Base-by-base conservation (phyloP, 2,329 filamentous ascomycete species). In the Graphiopsis chlorocephala region DNA sequence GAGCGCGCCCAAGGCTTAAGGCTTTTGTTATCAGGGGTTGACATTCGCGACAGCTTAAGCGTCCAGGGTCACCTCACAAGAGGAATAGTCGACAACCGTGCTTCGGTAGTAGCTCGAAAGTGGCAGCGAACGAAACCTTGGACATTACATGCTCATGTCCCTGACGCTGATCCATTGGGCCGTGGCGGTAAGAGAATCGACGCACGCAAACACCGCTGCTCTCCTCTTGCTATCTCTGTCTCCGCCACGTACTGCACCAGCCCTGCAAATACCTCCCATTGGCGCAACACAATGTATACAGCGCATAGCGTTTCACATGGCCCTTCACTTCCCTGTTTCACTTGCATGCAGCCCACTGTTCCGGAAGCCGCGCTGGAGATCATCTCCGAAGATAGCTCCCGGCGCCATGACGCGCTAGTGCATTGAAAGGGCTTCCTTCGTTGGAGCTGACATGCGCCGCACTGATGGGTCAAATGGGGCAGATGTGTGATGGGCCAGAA, bases 371-470 rank as follows among this genome's bases (percentile, higher is more conserved):
- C 47, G 29, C 20, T 48, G 59, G 59, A 61, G 59, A 61, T 61
- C 59, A 61, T 61, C 59, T 61, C 59, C 59, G 59, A 61, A 61
- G 59, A 61, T 61, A 61, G 59, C 45, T 61, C 59, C 59, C 59
- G 59, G 29, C 58, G 31, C 35, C 55, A 33, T 29, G 29, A 33
- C 35, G 23, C 31, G 35, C 55, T 58, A 58, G 31, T 58, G 55
- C 55, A 29, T 31, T n/a, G 15, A 53, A 31, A 53, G 11, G 11
- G 4, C 26, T 53, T 20, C 48, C 48, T 42, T 58, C 55, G 31
- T 28, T 28, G 33, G 33, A 26, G 11, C 50, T 26, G 33, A 38
- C 4, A 58, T 58, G 50, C 50, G n/a, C 50, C 10, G 17, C 29
- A 8, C 4, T 1, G 26, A 53, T 31, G 26, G n/a, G 38, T 15